A percentile compares a stretch with the other conserved stretches of the same genome.
Conservation (phyloP, 345 rosid species). For the Cardiospermum halicacabum region DNA sequence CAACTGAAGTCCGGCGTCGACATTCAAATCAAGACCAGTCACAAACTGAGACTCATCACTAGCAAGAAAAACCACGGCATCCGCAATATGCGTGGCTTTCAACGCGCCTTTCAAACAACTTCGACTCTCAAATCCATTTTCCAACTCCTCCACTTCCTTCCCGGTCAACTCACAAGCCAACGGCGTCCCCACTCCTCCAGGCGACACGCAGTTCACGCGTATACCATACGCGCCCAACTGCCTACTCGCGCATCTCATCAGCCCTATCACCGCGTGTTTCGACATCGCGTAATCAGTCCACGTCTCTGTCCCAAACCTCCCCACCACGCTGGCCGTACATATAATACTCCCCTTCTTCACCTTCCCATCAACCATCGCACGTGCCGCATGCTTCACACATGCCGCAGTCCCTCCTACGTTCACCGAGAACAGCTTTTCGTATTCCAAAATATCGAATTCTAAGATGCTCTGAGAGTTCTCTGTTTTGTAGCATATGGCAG, state of each 20-base stretch:
- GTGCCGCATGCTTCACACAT: conserved; percentile 30
- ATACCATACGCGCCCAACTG: conserved; percentile 43
- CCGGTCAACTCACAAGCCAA: neutral
- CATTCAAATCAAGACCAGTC: conserved; percentile 30
- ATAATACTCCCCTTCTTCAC: conserved; percentile 33
- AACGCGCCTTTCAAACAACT: conserved; percentile 24
- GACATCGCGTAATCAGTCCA: conserved; percentile 29
- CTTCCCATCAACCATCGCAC: conserved; percentile 37
- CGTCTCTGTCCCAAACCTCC: neutral
- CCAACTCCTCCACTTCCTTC: conserved; percentile 12
- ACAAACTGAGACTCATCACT: conserved; percentile 29
- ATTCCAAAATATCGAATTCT: conserved; percentile 12
- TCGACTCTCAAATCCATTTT: conserved; percentile 12
- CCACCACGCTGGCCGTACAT: conserved; percentile 33
- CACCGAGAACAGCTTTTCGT: conserved; percentile 18
- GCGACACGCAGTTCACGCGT: conserved; percentile 42
- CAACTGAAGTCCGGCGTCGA: conserved; percentile 36
- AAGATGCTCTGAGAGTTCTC: conserved; percentile 15
- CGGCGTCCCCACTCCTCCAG: conserved; percentile 33
- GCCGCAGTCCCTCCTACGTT: conserved; percentile 21
- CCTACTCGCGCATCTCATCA: conserved; percentile 32
- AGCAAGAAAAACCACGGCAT: conserved; percentile 37
- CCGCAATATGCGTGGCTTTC: no score
- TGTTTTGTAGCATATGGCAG: conserved; percentile 7
- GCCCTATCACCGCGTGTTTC: conserved; percentile 38